Base-by-base conservation (phyloP, 2,329 filamentous ascomycete species). In the Beauveria brongniartii region DNA sequence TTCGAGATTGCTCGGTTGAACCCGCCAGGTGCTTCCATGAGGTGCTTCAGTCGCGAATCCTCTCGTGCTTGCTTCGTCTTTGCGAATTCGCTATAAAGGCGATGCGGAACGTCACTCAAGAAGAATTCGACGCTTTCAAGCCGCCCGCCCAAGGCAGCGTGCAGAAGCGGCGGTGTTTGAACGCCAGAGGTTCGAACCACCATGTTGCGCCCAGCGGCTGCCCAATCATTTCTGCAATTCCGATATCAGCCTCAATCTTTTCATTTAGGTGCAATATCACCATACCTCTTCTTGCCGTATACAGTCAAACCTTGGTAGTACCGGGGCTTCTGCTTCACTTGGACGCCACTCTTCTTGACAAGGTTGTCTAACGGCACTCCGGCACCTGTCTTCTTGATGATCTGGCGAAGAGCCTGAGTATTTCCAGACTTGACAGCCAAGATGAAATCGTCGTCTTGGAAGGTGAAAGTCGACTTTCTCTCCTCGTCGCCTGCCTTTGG, bases 261-360 rank as follows among this genome's bases (percentile, higher is more conserved):
- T 55, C 16, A 20, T 5, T 4, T n/a, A 5, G n/a, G 22, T 28
- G 18, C 20, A 16, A 14, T 46, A 16, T 1, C 46, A 30, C 1
- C 67, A 34, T 70, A 77, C 77, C 76, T 75, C 69, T 92, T 92
- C 71, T 84, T 85, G 2, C 90, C 90, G 64, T 89, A 86, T 1
- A 95, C 87, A 1, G 84, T 87, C 34, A 93, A 72, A 0, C 91
- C 91, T 71, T 90, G 88, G 69, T 95, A 95, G 70, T 84, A 90
- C 20, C 81, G 81, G 1, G 89, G 84, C 70, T 87, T 89, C 64
- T 83, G 77, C 58, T 83, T 78, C 54, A 86, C 71, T 66, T 87
- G 80, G 1, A 88, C 72, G 3, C 88, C 88, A 61, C 80, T 87
- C 61, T 82, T 82, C 72, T 86, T 82, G 48, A 89, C 81, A 6